A percentile compares a stretch with the other conserved stretches of the same genome.
phyloP scores from a whole-genome alignment of 108 stramenopile genomes.

The Discostella pseudostelligera region DNA sequence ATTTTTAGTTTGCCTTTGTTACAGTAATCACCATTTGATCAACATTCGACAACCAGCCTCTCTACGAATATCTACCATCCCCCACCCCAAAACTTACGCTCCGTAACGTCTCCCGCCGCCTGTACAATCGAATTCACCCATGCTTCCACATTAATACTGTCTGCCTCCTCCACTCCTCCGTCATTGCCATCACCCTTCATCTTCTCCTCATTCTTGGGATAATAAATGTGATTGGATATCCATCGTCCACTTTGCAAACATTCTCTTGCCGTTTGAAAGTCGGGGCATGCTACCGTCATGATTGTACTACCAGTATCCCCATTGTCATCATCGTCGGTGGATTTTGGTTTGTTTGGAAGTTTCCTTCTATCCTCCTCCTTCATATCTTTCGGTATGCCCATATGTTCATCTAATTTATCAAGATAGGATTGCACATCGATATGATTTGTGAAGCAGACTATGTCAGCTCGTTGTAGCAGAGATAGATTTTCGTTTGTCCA shows the following conservation, averaged over 20 bases:
- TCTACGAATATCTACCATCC: conserved; percentile 25
- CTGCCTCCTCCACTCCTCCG: conserved; percentile 13
- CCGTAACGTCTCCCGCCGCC: conserved; percentile 38
- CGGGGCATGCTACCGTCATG: conserved; percentile 33
- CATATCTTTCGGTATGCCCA: conserved; percentile 4
- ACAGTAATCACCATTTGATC: no score
- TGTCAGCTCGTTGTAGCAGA: conserved; percentile 17
- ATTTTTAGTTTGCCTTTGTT: no score
- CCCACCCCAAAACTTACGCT: conserved; percentile 47
- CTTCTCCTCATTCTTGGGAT: conserved; percentile 31
- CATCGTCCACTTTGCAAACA: conserved; percentile 44
- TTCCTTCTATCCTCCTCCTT: conserved; percentile 26
- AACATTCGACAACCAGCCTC: no score
- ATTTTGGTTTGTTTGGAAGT: conserved; percentile 30
- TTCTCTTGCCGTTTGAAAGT: conserved; percentile 21
- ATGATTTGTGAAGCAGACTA: conserved; percentile 26
- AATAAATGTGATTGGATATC: conserved; percentile 42
- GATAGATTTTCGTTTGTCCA: conserved; percentile 11
- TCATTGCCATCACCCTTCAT: neutral
- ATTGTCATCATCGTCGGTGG: neutral
- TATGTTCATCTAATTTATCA: conserved; percentile 10
- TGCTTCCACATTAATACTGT: conserved; percentile 14
- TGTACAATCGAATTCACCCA: conserved; percentile 41
- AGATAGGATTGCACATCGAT: conserved; percentile 22
- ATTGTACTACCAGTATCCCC: no score